Base-by-base conservation (phyloP, 768 basidiomycete genomes). In the Nidula microcarpa region DNA sequence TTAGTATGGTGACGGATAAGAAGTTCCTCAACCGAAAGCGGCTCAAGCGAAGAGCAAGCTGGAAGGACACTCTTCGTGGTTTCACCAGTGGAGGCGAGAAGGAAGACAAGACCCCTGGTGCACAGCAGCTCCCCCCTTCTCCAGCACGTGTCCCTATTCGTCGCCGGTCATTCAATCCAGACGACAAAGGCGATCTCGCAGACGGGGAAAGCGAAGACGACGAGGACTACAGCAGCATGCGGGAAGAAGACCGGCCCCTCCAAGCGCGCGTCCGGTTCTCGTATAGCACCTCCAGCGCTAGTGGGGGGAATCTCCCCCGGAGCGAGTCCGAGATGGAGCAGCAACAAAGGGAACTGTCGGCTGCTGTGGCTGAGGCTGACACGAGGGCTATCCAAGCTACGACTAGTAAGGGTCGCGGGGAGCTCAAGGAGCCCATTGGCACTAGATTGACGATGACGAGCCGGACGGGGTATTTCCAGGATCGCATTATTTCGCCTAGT, bases 371-470 rank as follows among this genome's bases (percentile, higher is more conserved):
- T 10, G 74, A 79, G 64, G 83, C 79, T 33, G 70, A 81, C 59
- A 70, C 65, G 43, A 72, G 77, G 62, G 78, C 77, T 33, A 67
- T 68, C 50, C 66, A 66, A 58, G 67, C 67, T 35, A 66, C 67
- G 41, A 63, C 66, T 51, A 55, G 65, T 53, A 66, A 65, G 57
- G 64, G 49, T 53, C 59, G 62, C 33, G 61, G 63, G 52, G 71
- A 76, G 64, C 63, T 68, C 55, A 75, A 76, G 52, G 79, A 80
- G 51, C 84, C 86, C 11, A 86, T 95, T 59, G 93, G 94, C 10
- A 95, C 92, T 9, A 74, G 91, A 45, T 70, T 98, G 63, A 94
- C 94, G 0, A 98, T 98, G 94, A 95, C 94, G 5, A 95, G 92
- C 63, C 80, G 94, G 33, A 89, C 90, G 14, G 92, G 93, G 2